Conservation (phyloP, 805 yeast genomes). For the Zygoascus biomembranicola region DNA sequence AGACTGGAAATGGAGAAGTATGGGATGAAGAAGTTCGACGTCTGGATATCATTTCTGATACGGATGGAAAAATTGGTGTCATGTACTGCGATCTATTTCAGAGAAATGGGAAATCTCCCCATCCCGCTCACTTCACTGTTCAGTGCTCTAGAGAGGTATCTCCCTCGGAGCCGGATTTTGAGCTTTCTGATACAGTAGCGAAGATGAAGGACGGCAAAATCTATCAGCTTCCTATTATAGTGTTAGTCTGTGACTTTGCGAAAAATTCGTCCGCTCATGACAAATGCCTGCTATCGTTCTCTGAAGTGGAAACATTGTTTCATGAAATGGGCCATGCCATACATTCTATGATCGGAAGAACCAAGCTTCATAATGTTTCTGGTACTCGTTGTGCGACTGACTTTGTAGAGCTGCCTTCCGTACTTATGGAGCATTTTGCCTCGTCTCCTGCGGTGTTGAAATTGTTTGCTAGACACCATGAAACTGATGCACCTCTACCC, state of each 20-base stretch:
- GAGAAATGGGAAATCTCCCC: slow-evolving; percentile 62
- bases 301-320: slow-evolving; percentile 87
- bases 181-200: slow-evolving; percentile 5
- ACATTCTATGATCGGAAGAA: slow-evolving; percentile 94
- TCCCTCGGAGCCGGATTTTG: slow-evolving; percentile 15
- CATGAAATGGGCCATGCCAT: slow-evolving; percentile 99
- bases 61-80: slow-evolving; percentile 60
- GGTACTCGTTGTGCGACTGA: slow-evolving; percentile 96
- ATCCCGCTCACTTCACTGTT: slow-evolving; percentile 93
- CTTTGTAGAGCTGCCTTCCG: slow-evolving; percentile 93
- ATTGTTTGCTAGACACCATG: slow-evolving; percentile 62
- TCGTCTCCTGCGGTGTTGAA: slow-evolving; percentile 68
- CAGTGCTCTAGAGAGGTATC: slow-evolving; percentile 78
- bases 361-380: slow-evolving; percentile 80
- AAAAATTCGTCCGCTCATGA: slow-evolving; percentile 25
- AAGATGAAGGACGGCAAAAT: slow-evolving; percentile 30
- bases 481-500: slow-evolving; percentile 57
- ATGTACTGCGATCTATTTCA: slow-evolving; percentile 85
- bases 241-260: slow-evolving; percentile 76
- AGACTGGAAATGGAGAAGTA: slow-evolving; percentile 61
- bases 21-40: slow-evolving; percentile 86
- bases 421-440: slow-evolving; percentile 92
- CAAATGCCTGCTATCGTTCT: slow-evolving; percentile 55
- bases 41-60: slow-evolving; percentile 62
- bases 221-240: slow-evolving; percentile 82